Evolutionary conservation across 306 rosid species (phyloP).

Genomic region (Prosopis cineraria): DNA sequence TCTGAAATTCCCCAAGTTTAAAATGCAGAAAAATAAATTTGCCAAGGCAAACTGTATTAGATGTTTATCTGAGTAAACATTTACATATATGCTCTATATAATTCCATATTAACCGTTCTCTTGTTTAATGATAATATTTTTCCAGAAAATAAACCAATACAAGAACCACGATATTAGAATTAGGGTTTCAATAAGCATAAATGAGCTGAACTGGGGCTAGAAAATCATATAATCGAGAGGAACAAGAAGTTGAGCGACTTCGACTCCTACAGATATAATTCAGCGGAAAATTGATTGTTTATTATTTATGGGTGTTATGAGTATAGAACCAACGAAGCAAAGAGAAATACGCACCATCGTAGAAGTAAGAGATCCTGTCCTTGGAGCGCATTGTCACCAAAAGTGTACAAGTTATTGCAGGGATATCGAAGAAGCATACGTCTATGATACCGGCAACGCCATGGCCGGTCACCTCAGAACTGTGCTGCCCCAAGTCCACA

Average conservation of each 20-base stretch:
- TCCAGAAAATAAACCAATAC: slow-evolving; percentile 1
- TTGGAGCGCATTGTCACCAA: slow-evolving; percentile 64
- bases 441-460: slow-evolving; percentile 27
- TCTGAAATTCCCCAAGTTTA: neutral
- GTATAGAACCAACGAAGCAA: neutral
- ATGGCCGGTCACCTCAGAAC: slow-evolving; percentile 7
- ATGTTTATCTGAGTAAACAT: neutral
- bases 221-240: neutral
- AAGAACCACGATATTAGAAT: neutral
- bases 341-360: slow-evolving; percentile 63
- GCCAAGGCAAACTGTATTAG: neutral
- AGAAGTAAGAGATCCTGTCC: slow-evolving; percentile 90
- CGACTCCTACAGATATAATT: neutral
- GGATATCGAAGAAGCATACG: slow-evolving; percentile 15
- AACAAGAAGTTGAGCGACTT: neutral
- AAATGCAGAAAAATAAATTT: neutral
- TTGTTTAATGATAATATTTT: neutral
- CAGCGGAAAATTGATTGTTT: neutral
- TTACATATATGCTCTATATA: neutral
- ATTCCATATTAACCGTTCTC: neutral
- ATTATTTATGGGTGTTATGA: neutral
- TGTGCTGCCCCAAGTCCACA: neutral
- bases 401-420: neutral
- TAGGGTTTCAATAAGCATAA: slow-evolving; percentile 42
- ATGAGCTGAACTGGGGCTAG: neutral